Percentiles rank a stretch among this genome's conserved stretches.
Evolutionary conservation across 805 yeast species (phyloP).

Genomic region (Starmera dryadoides): DNA sequence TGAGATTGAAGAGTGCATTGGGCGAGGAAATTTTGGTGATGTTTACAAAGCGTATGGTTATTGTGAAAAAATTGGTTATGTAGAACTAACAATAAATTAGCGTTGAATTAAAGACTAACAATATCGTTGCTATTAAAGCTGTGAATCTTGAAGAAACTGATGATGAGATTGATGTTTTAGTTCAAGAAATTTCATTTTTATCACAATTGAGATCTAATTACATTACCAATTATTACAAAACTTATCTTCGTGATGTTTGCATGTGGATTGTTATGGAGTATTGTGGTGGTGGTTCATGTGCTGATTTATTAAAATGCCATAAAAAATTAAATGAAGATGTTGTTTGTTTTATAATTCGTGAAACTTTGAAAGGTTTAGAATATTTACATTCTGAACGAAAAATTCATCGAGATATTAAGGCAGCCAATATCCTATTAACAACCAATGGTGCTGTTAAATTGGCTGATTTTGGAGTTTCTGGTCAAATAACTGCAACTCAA

Average conservation of each 20-base stretch:
- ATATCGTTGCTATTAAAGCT: slow-evolving; percentile 77
- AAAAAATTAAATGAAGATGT: slow-evolving; percentile 50
- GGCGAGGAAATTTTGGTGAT: slow-evolving; percentile 83
- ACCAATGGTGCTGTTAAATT: slow-evolving; percentile 64
- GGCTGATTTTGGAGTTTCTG: slow-evolving; percentile 93
- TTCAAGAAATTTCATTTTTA: slow-evolving; percentile 75
- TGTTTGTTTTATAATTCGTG: slow-evolving; percentile 55
- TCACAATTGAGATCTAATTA: slow-evolving; percentile 52
- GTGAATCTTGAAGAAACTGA: slow-evolving; percentile 72
- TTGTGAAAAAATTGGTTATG: background rate
- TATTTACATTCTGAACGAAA: slow-evolving; percentile 71
- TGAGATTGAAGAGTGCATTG: slow-evolving; percentile 51
- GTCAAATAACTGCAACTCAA: slow-evolving; percentile 62
- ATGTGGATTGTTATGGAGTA: slow-evolving; percentile 93
- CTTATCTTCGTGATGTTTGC: slow-evolving; percentile 55
- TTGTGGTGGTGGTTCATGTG: slow-evolving; percentile 92
- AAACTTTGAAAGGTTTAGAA: slow-evolving; percentile 60
- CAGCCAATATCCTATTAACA: slow-evolving; percentile 80
- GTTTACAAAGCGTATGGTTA: slow-evolving; percentile 54
- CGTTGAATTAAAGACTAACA: slow-evolving; percentile 20
- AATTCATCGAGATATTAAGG: slow-evolving; percentile 86
- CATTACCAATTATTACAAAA: slow-evolving; percentile 60
- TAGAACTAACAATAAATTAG: background rate
- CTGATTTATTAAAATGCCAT: slow-evolving; percentile 56
- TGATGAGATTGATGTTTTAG: slow-evolving; percentile 64